Percentiles rank a stretch among this genome's conserved stretches.
Conservation (phyloP, 306 rosid species). For the Malus asiatica region DNA sequence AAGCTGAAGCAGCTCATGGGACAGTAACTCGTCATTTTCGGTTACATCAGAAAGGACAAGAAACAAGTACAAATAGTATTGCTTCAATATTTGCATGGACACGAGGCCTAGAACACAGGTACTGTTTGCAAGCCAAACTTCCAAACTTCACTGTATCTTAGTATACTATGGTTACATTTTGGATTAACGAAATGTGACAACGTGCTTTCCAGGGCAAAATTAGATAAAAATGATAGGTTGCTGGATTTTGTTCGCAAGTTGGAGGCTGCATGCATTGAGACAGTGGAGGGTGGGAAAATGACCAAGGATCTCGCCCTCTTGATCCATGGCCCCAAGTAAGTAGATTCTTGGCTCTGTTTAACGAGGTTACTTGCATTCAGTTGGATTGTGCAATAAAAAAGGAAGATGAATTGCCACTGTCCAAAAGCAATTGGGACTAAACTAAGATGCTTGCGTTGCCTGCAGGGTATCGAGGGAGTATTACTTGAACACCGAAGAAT, state of each 20-base stretch:
- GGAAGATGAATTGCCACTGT: background rate
- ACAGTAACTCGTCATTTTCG: constrained; percentile 95
- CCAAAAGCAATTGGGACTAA: background rate
- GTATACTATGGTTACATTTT: too few relatives aligned
- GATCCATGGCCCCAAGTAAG: constrained; percentile 85
- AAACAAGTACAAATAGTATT: constrained; percentile 97
- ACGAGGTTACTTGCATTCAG: background rate
- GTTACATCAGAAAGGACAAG: constrained; percentile 84
- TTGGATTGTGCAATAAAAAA: background rate
- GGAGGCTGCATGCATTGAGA: constrained; percentile 83
- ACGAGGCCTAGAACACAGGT: constrained; percentile 93
- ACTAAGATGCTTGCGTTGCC: constrained; percentile 1
- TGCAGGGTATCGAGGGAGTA: constrained; percentile 77
- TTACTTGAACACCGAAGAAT: constrained; percentile 82
- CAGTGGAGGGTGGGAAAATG: constrained; percentile 90
- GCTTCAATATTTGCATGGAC: constrained; percentile 99
- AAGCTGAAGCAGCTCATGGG: constrained; percentile 99
- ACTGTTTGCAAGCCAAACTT: constrained; percentile 11
- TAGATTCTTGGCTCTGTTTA: background rate
- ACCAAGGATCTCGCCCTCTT: constrained; percentile 94
- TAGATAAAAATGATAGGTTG: constrained; percentile 67
- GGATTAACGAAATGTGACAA: background rate
- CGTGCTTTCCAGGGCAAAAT: constrained; percentile 51
- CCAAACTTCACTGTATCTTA: background rate
- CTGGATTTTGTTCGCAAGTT: constrained; percentile 69